Percentiles rank a stretch among this genome's conserved stretches.
Conservation (phyloP, 2,329 filamentous ascomycete genomes). For the Curvularia verruculosa region DNA sequence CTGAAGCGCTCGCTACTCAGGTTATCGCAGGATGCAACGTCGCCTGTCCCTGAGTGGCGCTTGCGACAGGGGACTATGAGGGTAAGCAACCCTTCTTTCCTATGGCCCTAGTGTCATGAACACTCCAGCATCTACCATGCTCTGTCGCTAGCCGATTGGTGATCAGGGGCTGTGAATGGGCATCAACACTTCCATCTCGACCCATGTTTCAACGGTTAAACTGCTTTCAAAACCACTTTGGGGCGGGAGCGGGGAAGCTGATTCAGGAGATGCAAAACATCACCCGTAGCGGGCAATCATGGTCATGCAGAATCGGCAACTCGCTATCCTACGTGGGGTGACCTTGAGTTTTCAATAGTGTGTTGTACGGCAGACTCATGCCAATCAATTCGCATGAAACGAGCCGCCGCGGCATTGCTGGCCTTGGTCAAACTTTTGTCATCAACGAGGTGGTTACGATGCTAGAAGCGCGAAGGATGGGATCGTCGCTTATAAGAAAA, state of each 20-base stretch:
- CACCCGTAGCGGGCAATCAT: constrained; percentile 24
- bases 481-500: constrained; percentile 4
- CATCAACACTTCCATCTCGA: constrained; percentile 13
- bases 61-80: constrained; percentile 8
- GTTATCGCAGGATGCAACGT: constrained; percentile 13
- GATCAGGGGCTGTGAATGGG: constrained; percentile 12
- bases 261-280: constrained; percentile 27
- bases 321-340: constrained; percentile 7
- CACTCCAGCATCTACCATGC: constrained; percentile 23
- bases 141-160: constrained; percentile 8
- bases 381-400: constrained; percentile 6
- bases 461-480: constrained; percentile 1
- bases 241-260: constrained; percentile 16
- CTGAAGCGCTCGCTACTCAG: constrained; percentile 12
- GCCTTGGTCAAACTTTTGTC: neutral
- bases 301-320: constrained; percentile 5
- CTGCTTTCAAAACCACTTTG: constrained; percentile 6
- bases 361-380: constrained; percentile 12
- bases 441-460: neutral
- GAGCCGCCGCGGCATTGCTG: constrained; percentile 5
- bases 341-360: constrained; percentile 13
- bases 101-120: constrained; percentile 11
- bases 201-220: constrained; percentile 14
- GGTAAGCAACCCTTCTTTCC: constrained; percentile 2
- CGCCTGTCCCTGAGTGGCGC: constrained; percentile 13